phyloP scores from a whole-genome alignment of 2,329 filamentous ascomycete genomes.

The Beauveria brongniartii region DNA sequence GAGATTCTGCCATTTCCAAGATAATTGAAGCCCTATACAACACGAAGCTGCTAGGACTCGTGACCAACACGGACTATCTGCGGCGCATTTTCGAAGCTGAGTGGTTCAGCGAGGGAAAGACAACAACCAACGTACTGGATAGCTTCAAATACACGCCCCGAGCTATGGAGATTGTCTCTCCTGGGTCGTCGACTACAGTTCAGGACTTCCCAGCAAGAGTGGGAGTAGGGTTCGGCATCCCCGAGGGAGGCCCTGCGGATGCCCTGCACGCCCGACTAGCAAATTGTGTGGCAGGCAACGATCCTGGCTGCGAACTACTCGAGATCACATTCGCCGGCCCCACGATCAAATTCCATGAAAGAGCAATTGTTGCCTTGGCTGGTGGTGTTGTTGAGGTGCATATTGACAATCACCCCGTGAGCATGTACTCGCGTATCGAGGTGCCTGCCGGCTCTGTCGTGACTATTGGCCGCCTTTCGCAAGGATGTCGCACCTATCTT shows the following conservation, averaged over 20 bases:
- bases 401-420: constrained; percentile 38
- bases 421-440: constrained; percentile 48
- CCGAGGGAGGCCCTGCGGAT: constrained; percentile 55
- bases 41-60: constrained; percentile 35
- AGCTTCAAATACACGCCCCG: constrained; percentile 39
- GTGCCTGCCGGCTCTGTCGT: constrained; percentile 38
- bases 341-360: constrained; percentile 45
- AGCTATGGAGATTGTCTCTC: constrained; percentile 47
- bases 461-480: constrained; percentile 44
- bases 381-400: constrained; percentile 45
- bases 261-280: constrained; percentile 47
- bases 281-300: constrained; percentile 52
- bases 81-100: constrained; percentile 37
- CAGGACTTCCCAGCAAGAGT: constrained; percentile 52
- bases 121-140: constrained; percentile 48
- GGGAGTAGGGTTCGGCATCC: constrained; percentile 48
- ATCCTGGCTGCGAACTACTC: constrained; percentile 40
- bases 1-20: constrained; percentile 32
- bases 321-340: constrained; percentile 55
- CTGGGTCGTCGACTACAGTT: constrained; percentile 49
- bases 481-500: constrained; percentile 50
- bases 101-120: constrained; percentile 40
- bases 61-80: constrained; percentile 51
- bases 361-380: constrained; percentile 48
- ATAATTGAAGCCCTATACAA: constrained; percentile 37